These are phyloP conservation scores for Saururus chinensis DNA, from an alignment of 164 flowering plant species.

Conservation along the genomic window DNA sequence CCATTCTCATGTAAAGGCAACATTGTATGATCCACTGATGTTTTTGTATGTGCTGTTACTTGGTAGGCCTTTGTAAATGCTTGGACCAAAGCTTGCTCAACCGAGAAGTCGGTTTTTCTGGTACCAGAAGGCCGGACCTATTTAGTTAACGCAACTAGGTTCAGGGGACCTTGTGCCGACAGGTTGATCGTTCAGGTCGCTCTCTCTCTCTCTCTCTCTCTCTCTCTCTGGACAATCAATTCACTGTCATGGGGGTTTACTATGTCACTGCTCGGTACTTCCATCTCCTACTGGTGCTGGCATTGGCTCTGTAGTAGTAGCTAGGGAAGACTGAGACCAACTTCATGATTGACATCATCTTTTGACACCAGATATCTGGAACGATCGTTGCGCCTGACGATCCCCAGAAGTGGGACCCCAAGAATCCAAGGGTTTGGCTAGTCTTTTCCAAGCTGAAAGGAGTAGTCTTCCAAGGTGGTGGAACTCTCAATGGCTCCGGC, in stretches of 20 bases:
- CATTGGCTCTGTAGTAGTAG: background rate
- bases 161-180: slow-evolving; percentile 71
- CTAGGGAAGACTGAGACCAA: background rate
- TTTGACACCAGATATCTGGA: slow-evolving; percentile 55
- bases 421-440: slow-evolving; percentile 62
- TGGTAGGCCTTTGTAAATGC: slow-evolving; percentile 64
- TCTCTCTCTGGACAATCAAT: too few species aligned
- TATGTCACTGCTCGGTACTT: too few species aligned
- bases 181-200: slow-evolving; percentile 54
- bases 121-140: slow-evolving; percentile 62
- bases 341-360: background rate
- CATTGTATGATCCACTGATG: background rate
- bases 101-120: slow-evolving; percentile 51
- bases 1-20: background rate
- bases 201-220: background rate
- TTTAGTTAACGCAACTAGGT: slow-evolving; percentile 69
- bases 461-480: slow-evolving; percentile 72
- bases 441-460: slow-evolving; percentile 50
- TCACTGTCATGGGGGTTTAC: too few species aligned
- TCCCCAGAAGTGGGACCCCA: slow-evolving; percentile 76
- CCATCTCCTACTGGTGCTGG: too few species aligned
- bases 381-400: slow-evolving; percentile 79
- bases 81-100: slow-evolving; percentile 69
- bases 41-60: too few species aligned
- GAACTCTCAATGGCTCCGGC: slow-evolving; percentile 87